These are phyloP conservation scores for Chrysosphaeria jannelii DNA, from an alignment of 2,329 filamentous ascomycete species.

Conservation along the genomic window DNA sequence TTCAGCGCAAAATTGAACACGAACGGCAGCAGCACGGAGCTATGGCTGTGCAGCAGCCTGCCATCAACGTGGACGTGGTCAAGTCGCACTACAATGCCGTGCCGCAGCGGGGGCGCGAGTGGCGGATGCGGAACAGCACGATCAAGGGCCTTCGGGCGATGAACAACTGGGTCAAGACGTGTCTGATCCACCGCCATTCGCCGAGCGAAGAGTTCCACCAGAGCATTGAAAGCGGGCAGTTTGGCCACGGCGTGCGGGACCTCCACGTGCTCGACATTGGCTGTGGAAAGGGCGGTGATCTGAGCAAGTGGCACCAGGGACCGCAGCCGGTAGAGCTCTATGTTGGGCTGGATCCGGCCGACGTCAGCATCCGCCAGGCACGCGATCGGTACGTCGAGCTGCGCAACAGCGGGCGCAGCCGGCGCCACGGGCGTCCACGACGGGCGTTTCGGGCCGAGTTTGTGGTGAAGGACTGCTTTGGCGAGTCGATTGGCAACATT, in stretches of 20 bases:
- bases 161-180: slow-evolving; percentile 98
- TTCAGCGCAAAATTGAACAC: slow-evolving; percentile 23
- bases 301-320: slow-evolving; percentile 87
- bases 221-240: slow-evolving; percentile 19
- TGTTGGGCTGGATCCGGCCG: slow-evolving; percentile 76
- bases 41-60: slow-evolving; percentile 12
- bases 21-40: slow-evolving; percentile 15
- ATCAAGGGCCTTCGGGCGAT: slow-evolving; percentile 86
- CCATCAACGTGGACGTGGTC: slow-evolving; percentile 59
- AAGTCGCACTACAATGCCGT: slow-evolving; percentile 89
- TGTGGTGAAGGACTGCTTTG: slow-evolving; percentile 75
- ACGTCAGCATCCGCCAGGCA: slow-evolving; percentile 76
- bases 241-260: slow-evolving; percentile 22
- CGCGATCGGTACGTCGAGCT: slow-evolving; percentile 55
- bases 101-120: slow-evolving; percentile 74
- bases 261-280: slow-evolving; percentile 77
- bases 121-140: slow-evolving; percentile 75
- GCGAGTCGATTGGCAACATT: slow-evolving; percentile 52
- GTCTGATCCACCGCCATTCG: slow-evolving; percentile 87
- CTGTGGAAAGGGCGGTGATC: slow-evolving; percentile 84
- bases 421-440: slow-evolving; percentile 21
- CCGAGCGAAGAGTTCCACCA: slow-evolving; percentile 44
- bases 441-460: slow-evolving; percentile 65
- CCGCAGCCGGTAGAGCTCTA: slow-evolving; percentile 81
- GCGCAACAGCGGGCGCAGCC: slow-evolving; percentile 23